Evolutionary conservation across 495 filamentous ascomycete genomes (phyloP), one percentile per base, ranked within the genome.

Genomic region (Penicillium argentinense): DNA sequence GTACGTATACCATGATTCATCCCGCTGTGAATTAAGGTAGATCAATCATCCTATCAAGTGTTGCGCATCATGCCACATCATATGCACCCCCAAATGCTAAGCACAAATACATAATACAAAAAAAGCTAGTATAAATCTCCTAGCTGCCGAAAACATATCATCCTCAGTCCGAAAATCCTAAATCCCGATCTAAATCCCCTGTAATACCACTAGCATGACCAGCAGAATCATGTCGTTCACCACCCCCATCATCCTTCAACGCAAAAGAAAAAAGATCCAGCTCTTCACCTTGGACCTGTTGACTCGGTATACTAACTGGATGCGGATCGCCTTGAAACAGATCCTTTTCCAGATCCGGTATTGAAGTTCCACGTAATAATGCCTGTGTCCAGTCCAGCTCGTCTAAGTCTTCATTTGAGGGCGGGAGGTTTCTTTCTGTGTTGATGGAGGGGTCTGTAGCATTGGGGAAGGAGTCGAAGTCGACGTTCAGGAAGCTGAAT

Each of bases 131-230:
- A n/a, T n/a, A n/a, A n/a, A n/a, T n/a, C n/a, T n/a, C n/a, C n/a
- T 3, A 47, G 5, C 37, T 17, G 11, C 44, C 23, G 56, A 68
- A 42, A 67, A 79, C 60, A 64, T 56, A 0, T 69, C 69, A 58
- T 71, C 67, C 1, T 50, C 63, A 47, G 56, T 61, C 28, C 54
- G 37, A 27, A 70, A n/a, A 61, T 1, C 69, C 66, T 17, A 74
- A 45, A 58, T 74, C 71, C 22, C 54, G 47, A 57, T 74, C 71
- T 42, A 74, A 45, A 56, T 74, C 71, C 3, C 71, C 71, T 4
- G 71, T 74, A 13, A 74, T 73, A 9, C 47, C 43, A 23, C 54
- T 49, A 18, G 16, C 29, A 52, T 52, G 46, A 2, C 38, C 29
- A 7, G 30, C 21, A 23, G 56, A 51, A 42, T 39, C 42, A 27